Evolutionary conservation across 768 basidiomycete species (phyloP).

Genomic region (Pleurotus sapidus): DNA sequence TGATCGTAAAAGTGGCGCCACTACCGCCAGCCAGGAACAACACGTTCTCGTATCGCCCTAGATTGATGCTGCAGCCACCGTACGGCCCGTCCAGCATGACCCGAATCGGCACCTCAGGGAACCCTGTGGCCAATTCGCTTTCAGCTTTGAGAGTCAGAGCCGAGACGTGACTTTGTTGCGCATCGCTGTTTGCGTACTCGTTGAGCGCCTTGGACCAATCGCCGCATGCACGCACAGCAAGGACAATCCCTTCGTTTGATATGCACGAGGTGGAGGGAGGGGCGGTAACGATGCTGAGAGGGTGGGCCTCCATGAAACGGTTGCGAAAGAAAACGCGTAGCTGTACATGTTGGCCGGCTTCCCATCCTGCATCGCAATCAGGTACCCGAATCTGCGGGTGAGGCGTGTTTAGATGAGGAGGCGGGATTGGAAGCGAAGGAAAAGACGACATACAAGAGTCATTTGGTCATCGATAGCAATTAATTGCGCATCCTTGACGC

Average conservation of each 20-base stretch:
- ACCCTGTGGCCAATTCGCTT: neutral
- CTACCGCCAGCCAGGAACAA: constrained; percentile 81
- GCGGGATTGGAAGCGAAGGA: constrained; percentile 32
- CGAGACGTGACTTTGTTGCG: constrained; percentile 19
- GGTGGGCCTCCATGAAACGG: constrained; percentile 77
- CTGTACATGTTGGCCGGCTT: constrained; percentile 76
- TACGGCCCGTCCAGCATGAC: constrained; percentile 90
- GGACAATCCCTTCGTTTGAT: constrained; percentile 44
- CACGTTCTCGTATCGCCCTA: constrained; percentile 67
- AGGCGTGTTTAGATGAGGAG: constrained; percentile 22
- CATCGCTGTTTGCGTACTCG: constrained; percentile 33
- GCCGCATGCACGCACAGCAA: constrained; percentile 64
- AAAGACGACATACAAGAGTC: constrained; percentile 57
- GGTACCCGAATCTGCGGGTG: constrained; percentile 53
- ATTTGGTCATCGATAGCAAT: constrained; percentile 60
- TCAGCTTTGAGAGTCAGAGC: constrained; percentile 9
- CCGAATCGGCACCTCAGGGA: constrained; percentile 40
- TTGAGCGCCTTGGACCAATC: constrained; percentile 77
- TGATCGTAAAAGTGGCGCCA: constrained; percentile 81
- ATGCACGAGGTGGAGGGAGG: constrained; percentile 46
- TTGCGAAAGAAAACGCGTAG: constrained; percentile 59
- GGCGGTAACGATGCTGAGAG: constrained; percentile 73
- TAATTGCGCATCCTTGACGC: constrained; percentile 75
- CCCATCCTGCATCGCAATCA: constrained; percentile 62
- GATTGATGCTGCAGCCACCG: constrained; percentile 72